These are phyloP conservation scores for Cryphonectria radicalis DNA, from an alignment of 2,329 filamentous ascomycete species.

Conservation along the genomic window DNA sequence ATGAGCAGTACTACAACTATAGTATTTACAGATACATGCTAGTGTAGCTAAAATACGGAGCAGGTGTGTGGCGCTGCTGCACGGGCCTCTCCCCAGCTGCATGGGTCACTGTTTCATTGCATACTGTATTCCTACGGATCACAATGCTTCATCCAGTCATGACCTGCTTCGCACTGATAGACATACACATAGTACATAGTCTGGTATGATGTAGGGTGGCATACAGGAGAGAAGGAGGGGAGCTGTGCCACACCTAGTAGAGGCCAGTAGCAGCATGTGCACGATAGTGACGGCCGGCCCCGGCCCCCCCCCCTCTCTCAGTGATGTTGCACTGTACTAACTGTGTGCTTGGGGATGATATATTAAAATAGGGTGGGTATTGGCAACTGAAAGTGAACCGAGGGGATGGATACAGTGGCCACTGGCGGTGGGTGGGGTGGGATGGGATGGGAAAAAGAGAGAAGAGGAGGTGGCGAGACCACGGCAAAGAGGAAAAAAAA, in stretches of 20 bases:
- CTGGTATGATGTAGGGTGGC: neutral
- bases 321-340: neutral
- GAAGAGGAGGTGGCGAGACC: neutral
- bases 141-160: neutral
- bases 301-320: too few species aligned
- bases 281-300: neutral
- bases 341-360: neutral
- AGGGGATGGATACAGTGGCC: conserved; percentile 1
- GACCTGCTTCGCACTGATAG: conserved; percentile 1
- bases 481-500: neutral
- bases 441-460: neutral
- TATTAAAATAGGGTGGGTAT: neutral
- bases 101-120: conserved; percentile 5
- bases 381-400: neutral
- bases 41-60: neutral
- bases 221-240: neutral
- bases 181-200: neutral
- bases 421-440: neutral
- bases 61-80: conserved; percentile 1
- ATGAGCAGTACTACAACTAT: neutral
- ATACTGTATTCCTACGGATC: conserved; percentile 3
- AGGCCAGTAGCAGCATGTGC: neutral
- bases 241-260: neutral
- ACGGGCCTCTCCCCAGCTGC: conserved; percentile 2
- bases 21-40: neutral